A percentile compares a stretch with the other conserved stretches of the same genome.
phyloP scores from a whole-genome alignment of 768 basidiomycete genomes.

The Leccinum sublutescens region DNA sequence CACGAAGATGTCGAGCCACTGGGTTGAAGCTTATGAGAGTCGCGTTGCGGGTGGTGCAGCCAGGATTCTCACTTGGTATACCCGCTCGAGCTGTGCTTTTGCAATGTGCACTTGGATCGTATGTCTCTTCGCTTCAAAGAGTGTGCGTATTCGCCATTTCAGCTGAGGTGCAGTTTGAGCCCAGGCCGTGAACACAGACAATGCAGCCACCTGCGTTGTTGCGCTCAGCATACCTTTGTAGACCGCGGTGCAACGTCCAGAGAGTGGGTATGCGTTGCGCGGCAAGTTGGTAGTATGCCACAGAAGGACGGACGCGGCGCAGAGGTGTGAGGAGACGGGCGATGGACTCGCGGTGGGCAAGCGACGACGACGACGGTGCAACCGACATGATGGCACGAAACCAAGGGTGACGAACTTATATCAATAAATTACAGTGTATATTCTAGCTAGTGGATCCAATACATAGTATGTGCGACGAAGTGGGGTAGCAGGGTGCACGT shows the following conservation, averaged over 20 bases:
- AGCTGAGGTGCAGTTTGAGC: constrained; percentile 42
- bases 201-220: constrained; percentile 42
- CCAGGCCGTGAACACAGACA: not conserved
- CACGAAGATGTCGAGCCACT: constrained; percentile 59
- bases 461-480: constrained; percentile 1
- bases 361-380: constrained; percentile 31
- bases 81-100: constrained; percentile 44
- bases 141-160: constrained; percentile 49
- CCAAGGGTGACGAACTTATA: not conserved
- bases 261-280: constrained; percentile 77
- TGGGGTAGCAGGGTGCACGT: not conserved
- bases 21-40: not conserved
- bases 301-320: constrained; percentile 55
- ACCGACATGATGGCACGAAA: constrained; percentile 9
- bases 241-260: constrained; percentile 72
- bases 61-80: constrained; percentile 50
- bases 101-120: constrained; percentile 55
- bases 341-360: constrained; percentile 51
- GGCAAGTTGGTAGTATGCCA: constrained; percentile 65
- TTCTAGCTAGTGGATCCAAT: not conserved
- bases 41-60: not conserved
- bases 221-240: constrained; percentile 55
- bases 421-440: constrained; percentile 1
- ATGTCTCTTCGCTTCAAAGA: constrained; percentile 53
- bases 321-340: constrained; percentile 54